Percentiles rank a stretch among this genome's conserved stretches.
Conservation (phyloP, 139 green algal species). For the Ettlia oleoabundans region DNA sequence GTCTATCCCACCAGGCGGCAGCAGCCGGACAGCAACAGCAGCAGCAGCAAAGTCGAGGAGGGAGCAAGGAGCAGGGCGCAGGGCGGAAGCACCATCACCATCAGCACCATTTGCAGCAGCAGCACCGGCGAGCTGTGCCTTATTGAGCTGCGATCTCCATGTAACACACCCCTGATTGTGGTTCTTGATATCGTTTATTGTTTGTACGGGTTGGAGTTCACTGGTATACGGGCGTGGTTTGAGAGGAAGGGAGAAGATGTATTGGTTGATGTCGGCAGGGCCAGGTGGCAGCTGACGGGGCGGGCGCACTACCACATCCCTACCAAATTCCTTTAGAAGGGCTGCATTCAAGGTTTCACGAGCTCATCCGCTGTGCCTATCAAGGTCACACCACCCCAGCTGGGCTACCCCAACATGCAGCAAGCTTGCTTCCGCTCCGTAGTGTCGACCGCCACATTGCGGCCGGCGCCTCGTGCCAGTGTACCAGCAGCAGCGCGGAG, state of each 20-base stretch:
- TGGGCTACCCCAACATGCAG: too few relatives aligned
- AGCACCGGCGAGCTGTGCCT: constrained; percentile 1
- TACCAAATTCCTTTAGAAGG: not conserved
- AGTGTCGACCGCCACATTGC: not conserved
- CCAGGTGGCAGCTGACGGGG: not conserved
- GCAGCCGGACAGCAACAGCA: not conserved
- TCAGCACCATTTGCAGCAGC: not conserved
- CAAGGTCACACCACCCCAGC: too few relatives aligned
- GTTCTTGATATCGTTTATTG: not conserved
- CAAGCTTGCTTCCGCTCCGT: too few relatives aligned
- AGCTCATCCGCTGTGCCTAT: too few relatives aligned
- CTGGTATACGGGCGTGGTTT: too few relatives aligned
- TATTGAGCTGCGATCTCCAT: not conserved
- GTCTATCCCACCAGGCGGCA: not conserved
- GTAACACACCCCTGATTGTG: not conserved
- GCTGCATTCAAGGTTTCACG: too few relatives aligned
- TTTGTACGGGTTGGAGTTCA: too few relatives aligned
- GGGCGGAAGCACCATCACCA: constrained; percentile 21
- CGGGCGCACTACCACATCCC: not conserved
- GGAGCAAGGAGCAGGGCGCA: not conserved
- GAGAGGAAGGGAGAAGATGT: too few relatives aligned
- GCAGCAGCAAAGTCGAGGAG: not conserved
- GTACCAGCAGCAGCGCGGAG: not conserved
- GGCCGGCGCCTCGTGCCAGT: not conserved
- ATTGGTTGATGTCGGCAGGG: not conserved